Conservation (phyloP, 108 stramenopile species). For the Conticribra weissflogii region DNA sequence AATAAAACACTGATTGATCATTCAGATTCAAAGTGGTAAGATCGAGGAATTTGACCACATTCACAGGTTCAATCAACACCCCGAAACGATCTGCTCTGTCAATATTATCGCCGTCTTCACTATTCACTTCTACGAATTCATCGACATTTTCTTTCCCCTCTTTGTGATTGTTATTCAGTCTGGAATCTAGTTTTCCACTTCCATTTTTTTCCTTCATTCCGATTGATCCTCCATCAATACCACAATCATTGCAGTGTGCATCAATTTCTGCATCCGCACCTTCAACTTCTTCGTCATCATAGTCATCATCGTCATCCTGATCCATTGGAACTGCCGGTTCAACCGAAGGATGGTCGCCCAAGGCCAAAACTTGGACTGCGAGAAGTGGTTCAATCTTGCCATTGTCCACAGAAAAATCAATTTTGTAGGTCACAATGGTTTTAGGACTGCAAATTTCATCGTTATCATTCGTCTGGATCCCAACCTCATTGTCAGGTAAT, state of each 20-base stretch:
- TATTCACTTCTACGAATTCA: not conserved
- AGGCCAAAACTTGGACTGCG: slow-evolving; percentile 58
- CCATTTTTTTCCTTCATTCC: not conserved
- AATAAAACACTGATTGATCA: slow-evolving; percentile 63
- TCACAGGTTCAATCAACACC: slow-evolving; percentile 75
- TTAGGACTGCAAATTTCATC: slow-evolving; percentile 21
- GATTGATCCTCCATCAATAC: not conserved
- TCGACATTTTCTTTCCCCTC: slow-evolving; percentile 7
- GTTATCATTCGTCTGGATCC: not conserved
- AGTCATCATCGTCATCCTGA: slow-evolving; percentile 44
- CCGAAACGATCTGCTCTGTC: slow-evolving; percentile 69
- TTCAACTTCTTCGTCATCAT: slow-evolving; percentile 7
- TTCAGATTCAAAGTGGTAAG: slow-evolving; percentile 44
- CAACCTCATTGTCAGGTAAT: slow-evolving; percentile 36
- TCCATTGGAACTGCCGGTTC: slow-evolving; percentile 60
- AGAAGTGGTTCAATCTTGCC: slow-evolving; percentile 59
- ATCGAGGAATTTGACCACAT: slow-evolving; percentile 52
- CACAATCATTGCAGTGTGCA: no score
- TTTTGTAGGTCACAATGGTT: slow-evolving; percentile 65
- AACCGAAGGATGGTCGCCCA: slow-evolving; percentile 52
- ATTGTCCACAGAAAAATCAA: slow-evolving; percentile 64
- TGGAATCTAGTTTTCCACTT: not conserved
- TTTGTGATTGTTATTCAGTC: slow-evolving; percentile 21
- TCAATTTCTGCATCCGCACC: no score
- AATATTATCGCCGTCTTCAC: not conserved